These are phyloP conservation scores for Chlamydomonas sphaeroides DNA, from an alignment of 139 green algal species.

Conservation along the genomic window DNA sequence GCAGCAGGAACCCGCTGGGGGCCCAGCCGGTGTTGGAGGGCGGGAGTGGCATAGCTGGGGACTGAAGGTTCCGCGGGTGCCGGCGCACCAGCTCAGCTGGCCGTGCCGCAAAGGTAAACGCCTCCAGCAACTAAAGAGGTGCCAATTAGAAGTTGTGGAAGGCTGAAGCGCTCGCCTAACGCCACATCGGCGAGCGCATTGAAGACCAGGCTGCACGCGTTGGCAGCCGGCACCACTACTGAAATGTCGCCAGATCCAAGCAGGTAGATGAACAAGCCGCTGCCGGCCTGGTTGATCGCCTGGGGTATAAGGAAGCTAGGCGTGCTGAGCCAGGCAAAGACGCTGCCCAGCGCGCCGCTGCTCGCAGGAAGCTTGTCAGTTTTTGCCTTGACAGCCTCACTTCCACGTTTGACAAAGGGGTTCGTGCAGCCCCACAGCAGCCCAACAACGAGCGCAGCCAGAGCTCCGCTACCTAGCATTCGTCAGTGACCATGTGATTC, in stretches of 20 bases:
- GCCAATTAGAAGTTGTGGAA: constrained; percentile 54
- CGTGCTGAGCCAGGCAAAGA: constrained; percentile 34
- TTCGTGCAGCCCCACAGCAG: constrained; percentile 76
- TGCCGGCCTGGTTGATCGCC: constrained; percentile 62
- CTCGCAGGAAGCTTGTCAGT: not conserved
- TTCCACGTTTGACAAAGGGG: constrained; percentile 67
- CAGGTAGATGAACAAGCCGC: constrained; percentile 62
- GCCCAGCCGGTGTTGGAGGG: too few relatives aligned
- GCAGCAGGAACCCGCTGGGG: too few relatives aligned
- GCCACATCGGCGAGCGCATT: constrained; percentile 73
- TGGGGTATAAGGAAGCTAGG: constrained; percentile 47
- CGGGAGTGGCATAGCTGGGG: not conserved
- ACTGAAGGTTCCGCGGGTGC: too few relatives aligned
- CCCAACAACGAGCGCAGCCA: constrained; percentile 55
- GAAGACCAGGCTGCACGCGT: constrained; percentile 68
- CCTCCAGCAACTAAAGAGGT: constrained; percentile 62
- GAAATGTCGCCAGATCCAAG: constrained; percentile 63
- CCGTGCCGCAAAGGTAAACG: constrained; percentile 66
- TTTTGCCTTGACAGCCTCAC: constrained; percentile 7
- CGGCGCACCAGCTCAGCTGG: not conserved
- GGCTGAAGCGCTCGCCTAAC: constrained; percentile 65
- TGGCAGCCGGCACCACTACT: constrained; percentile 71
- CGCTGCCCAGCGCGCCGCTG: not conserved
- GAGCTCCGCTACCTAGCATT: not conserved
- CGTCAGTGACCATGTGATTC: not conserved